Percentiles rank a stretch among this genome's conserved stretches.
Evolutionary conservation across 2,329 filamentous ascomycete species (phyloP).

Genomic region (Colletotrichum lentis): DNA sequence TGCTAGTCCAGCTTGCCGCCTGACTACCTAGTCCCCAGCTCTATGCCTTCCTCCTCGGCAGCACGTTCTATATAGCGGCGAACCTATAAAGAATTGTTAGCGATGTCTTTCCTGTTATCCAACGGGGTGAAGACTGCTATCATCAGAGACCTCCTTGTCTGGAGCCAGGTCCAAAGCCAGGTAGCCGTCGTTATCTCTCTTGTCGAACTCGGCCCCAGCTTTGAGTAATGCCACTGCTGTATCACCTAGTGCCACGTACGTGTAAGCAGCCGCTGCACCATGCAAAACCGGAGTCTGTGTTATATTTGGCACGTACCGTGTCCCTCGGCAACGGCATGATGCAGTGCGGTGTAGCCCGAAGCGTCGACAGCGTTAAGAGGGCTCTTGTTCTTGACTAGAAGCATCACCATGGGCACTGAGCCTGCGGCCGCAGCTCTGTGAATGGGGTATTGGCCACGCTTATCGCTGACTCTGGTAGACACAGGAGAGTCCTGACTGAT

Average conservation of each 20-base stretch:
- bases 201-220: constrained; percentile 82
- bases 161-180: constrained; percentile 84
- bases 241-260: constrained; percentile 63
- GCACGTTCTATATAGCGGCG: constrained; percentile 78
- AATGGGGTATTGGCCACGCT: constrained; percentile 85
- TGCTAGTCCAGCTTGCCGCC: neutral
- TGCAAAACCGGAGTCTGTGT: neutral
- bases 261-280: neutral
- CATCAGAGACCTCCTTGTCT: constrained; percentile 74
- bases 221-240: constrained; percentile 84
- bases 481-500: constrained; percentile 74
- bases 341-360: constrained; percentile 86
- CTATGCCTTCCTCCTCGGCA: constrained; percentile 86
- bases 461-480: constrained; percentile 82
- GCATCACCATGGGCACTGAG: constrained; percentile 83
- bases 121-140: neutral
- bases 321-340: constrained; percentile 83
- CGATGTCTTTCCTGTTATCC: neutral
- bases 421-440: constrained; percentile 93
- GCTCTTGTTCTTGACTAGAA: constrained; percentile 79
- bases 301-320: constrained; percentile 59
- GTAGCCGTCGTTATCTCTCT: constrained; percentile 75
- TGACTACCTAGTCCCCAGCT: constrained; percentile 47
- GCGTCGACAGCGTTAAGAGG: constrained; percentile 85
- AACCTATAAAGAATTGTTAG: constrained; percentile 58